Conservation (phyloP, 2,329 filamentous ascomycete genomes). For the Aspergillus quadrilineatus region DNA sequence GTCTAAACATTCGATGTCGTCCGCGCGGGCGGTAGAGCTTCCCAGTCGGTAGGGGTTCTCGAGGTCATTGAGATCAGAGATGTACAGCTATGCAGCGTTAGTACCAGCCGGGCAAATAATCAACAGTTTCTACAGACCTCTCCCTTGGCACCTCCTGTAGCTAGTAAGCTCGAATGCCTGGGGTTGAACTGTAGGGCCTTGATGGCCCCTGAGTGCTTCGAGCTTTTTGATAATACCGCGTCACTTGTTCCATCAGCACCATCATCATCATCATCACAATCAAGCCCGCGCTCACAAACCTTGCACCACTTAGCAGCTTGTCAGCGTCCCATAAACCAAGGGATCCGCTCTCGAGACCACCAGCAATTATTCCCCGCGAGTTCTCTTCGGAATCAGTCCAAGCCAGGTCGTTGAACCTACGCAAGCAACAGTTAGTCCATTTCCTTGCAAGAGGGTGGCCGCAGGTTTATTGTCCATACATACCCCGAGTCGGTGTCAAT, state of each 20-base stretch:
- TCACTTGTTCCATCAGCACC: slow-evolving; percentile 49
- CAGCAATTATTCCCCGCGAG: slow-evolving; percentile 85
- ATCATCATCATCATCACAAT: slow-evolving; percentile 1
- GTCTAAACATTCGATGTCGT: slow-evolving; percentile 93
- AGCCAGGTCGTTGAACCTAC: slow-evolving; percentile 92
- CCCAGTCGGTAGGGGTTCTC: slow-evolving; percentile 85
- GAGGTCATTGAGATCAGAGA: slow-evolving; percentile 91
- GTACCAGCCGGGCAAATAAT: slow-evolving; percentile 1
- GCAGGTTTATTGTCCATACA: not conserved
- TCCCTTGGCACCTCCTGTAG: slow-evolving; percentile 89
- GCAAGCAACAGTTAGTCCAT: slow-evolving; percentile 24
- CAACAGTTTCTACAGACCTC: slow-evolving; percentile 51
- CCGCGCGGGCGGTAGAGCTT: slow-evolving; percentile 80
- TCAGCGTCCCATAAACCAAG: slow-evolving; percentile 92
- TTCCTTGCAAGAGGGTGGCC: not conserved
- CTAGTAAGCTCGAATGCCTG: slow-evolving; percentile 82
- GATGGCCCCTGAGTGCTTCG: slow-evolving; percentile 88
- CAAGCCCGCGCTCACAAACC: slow-evolving; percentile 38
- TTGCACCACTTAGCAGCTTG: slow-evolving; percentile 56
- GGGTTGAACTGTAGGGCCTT: slow-evolving; percentile 98
- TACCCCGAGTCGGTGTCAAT: slow-evolving; percentile 89
- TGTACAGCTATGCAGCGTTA: slow-evolving; percentile 61
- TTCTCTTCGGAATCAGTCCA: slow-evolving; percentile 83
- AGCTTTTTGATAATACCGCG: slow-evolving; percentile 79
- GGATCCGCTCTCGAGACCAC: slow-evolving; percentile 89